These are phyloP conservation scores for Blepharisma japonicum DNA, from an alignment of 73 alveolate genomes.

Conservation along the genomic window DNA sequence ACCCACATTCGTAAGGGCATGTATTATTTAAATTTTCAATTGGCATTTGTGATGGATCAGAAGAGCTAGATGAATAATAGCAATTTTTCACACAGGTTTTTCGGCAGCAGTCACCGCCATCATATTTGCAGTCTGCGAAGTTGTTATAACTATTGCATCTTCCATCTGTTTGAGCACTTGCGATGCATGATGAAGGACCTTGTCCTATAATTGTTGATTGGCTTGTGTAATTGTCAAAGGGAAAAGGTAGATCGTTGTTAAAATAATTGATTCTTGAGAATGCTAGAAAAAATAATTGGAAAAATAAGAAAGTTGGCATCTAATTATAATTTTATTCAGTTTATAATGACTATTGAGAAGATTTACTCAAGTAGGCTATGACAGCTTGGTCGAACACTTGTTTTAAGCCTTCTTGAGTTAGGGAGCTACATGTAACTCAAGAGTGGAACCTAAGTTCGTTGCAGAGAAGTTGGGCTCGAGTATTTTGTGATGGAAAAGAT, in stretches of 20 bases:
- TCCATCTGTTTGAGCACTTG: conserved; percentile 53
- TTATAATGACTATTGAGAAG: neutral
- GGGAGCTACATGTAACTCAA: neutral
- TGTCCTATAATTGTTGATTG: neutral
- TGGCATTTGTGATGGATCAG: conserved; percentile 7
- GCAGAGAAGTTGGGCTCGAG: neutral
- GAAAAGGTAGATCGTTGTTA: no score
- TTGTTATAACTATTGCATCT: conserved; percentile 55
- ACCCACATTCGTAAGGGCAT: conserved; percentile 49
- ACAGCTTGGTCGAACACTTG: neutral
- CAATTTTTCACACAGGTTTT: conserved; percentile 48
- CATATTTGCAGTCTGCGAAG: conserved; percentile 42
- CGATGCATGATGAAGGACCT: conserved; percentile 38
- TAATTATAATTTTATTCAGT: no score
- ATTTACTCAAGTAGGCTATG: neutral
- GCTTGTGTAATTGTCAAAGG: no score
- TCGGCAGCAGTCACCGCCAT: conserved; percentile 72
- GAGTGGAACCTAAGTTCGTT: neutral
- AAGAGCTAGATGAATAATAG: neutral
- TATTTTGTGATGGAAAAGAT: no score
- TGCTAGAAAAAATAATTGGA: no score
- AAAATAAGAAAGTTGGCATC: no score
- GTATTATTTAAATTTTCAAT: neutral
- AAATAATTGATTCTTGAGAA: no score
- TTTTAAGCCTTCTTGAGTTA: neutral